Conservation (phyloP, 768 basidiomycete species). For the Tulasnella sp. region DNA sequence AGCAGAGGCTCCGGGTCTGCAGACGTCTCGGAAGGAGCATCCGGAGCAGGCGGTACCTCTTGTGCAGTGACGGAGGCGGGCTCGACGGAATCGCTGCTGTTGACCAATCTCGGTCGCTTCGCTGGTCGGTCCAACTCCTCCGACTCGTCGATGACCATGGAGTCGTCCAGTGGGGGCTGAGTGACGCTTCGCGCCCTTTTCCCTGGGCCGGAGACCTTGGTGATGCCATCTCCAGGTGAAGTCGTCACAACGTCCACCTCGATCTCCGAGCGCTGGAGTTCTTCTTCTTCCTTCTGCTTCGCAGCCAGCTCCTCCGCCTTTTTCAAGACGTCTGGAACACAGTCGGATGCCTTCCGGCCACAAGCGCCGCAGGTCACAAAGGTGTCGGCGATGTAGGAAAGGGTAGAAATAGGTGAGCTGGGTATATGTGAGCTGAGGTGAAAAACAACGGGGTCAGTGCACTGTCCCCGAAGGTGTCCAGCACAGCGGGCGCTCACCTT, state of each 20-base stretch:
- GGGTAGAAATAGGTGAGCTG: background rate
- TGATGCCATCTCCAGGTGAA: background rate
- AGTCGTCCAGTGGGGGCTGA: background rate
- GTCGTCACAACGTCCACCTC: background rate
- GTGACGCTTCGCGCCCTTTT: background rate
- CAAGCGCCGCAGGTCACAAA: slow-evolving; percentile 23
- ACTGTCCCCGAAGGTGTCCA: background rate
- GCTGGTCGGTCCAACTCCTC: slow-evolving; percentile 4
- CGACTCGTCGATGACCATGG: background rate
- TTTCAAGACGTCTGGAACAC: slow-evolving; percentile 12
- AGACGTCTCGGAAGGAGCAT: background rate
- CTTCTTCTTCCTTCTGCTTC: slow-evolving; percentile 7
- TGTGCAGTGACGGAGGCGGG: background rate
- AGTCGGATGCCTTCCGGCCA: slow-evolving; percentile 23
- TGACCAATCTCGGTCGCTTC: slow-evolving; percentile 9
- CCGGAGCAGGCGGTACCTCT: background rate
- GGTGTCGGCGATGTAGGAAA: slow-evolving; percentile 25
- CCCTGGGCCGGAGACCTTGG: background rate
- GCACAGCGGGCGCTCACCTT: background rate
- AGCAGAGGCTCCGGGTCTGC: background rate
- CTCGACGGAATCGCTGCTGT: background rate
- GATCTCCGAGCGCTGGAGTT: slow-evolving; percentile 11
- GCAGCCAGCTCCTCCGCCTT: background rate
- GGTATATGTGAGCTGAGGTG: background rate
- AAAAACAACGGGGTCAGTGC: background rate